Percentiles rank a stretch among this genome's conserved stretches.
These are phyloP conservation scores for Tricholoma saponaceum DNA, from an alignment of 768 basidiomycete species.

Conservation along the genomic window DNA sequence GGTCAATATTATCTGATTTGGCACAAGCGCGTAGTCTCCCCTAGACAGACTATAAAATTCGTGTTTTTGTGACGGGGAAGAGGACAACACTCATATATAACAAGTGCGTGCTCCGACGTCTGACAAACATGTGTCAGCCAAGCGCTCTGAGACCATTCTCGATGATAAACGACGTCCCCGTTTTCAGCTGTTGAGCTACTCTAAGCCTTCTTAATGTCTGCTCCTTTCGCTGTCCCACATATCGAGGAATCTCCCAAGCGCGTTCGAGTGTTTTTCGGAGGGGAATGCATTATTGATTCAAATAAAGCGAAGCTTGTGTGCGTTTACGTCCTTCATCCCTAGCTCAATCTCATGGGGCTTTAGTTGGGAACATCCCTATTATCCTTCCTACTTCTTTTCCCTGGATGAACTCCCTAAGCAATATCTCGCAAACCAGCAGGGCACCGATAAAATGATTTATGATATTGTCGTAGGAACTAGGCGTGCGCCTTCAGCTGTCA, in stretches of 20 bases:
- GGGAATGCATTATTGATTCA: slow-evolving; percentile 52
- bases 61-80: too few species aligned
- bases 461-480: slow-evolving; percentile 42
- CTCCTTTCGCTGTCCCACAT: slow-evolving; percentile 34
- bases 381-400: slow-evolving; percentile 54
- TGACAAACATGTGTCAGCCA: too few species aligned
- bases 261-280: slow-evolving; percentile 49
- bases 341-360: background rate
- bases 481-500: slow-evolving; percentile 36
- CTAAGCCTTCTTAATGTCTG: background rate
- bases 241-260: slow-evolving; percentile 47
- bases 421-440: slow-evolving; percentile 32
- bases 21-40: too few species aligned
- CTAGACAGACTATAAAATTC: too few species aligned
- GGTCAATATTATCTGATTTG: too few species aligned
- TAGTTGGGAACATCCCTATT: slow-evolving; percentile 54
- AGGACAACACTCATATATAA: too few species aligned
- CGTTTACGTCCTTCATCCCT: slow-evolving; percentile 13
- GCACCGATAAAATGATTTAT: slow-evolving; percentile 32
- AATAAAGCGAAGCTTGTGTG: slow-evolving; percentile 58
- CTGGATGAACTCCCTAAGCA: slow-evolving; percentile 38
- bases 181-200: too few species aligned
- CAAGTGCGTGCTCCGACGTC: too few species aligned
- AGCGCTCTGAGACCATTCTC: too few species aligned
- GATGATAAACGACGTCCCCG: too few species aligned